Conservation (phyloP, 2,329 filamentous ascomycete species). For the Microsporum ferrugineum region DNA sequence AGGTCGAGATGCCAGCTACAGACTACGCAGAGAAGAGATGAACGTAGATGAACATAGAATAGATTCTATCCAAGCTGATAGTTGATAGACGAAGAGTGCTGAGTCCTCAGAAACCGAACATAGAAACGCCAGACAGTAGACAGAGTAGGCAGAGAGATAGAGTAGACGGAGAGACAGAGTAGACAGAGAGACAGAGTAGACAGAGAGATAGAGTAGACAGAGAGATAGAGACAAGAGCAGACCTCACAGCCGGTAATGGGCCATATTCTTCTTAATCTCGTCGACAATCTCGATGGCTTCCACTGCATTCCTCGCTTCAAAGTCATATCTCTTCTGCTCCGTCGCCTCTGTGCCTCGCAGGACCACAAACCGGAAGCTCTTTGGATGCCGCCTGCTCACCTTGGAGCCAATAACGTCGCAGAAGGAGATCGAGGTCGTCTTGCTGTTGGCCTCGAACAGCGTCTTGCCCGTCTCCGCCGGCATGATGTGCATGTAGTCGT, state of each 20-base stretch:
- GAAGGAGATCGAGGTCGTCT: conserved; percentile 53
- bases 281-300: conserved; percentile 53
- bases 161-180: background rate
- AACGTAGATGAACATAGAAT: background rate
- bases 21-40: background rate
- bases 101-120: background rate
- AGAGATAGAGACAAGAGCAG: background rate
- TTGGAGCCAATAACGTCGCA: conserved; percentile 54
- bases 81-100: background rate
- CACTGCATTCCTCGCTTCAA: conserved; percentile 46
- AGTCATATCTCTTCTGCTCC: conserved; percentile 56
- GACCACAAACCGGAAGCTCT: conserved; percentile 52
- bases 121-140: background rate
- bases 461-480: conserved; percentile 46
- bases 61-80: background rate
- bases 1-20: background rate
- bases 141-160: background rate
- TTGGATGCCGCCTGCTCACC: conserved; percentile 52
- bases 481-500: conserved; percentile 56
- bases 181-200: background rate
- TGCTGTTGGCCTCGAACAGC: conserved; percentile 36
- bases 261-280: conserved; percentile 51
- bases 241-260: conserved; percentile 26
- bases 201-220: background rate
- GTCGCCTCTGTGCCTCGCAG: conserved; percentile 50